A percentile compares a stretch with the other conserved stretches of the same genome.
Conservation (phyloP, 129 eudicot species). For the Chrysanthemum seticuspe region DNA sequence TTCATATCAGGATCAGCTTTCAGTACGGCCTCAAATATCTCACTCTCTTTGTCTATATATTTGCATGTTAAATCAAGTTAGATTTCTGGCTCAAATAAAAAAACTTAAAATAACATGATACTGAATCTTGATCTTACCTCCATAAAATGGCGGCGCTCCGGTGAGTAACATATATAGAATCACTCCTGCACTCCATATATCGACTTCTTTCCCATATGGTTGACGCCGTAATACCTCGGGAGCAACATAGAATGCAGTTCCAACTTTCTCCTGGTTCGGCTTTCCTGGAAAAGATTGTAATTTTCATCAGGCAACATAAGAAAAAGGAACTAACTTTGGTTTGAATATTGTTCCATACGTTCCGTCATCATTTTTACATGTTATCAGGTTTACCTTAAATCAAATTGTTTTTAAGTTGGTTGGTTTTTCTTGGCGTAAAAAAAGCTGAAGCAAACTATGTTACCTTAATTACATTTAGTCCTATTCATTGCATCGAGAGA, state of each 20-base stretch:
- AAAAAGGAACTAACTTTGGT: too few relatives aligned
- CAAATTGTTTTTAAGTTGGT: too few relatives aligned
- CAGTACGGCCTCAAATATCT: conserved; percentile 56
- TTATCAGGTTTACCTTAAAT: too few relatives aligned
- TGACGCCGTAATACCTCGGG: conserved; percentile 63
- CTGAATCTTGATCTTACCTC: too few relatives aligned
- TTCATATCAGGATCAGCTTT: neutral
- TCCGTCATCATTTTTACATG: too few relatives aligned
- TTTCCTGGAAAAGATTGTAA: conserved; percentile 25
- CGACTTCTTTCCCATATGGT: conserved; percentile 64
- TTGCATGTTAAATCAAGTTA: neutral
- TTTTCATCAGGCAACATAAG: neutral
- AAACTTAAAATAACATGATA: neutral
- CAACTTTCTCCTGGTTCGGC: conserved; percentile 59
- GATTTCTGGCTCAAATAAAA: neutral
- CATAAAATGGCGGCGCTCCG: too few relatives aligned
- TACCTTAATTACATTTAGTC: too few relatives aligned
- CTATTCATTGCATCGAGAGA: too few relatives aligned
- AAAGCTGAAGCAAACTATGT: too few relatives aligned
- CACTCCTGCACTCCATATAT: conserved; percentile 43
- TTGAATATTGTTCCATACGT: too few relatives aligned
- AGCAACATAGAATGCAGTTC: conserved; percentile 83
- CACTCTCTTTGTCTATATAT: conserved; percentile 56
- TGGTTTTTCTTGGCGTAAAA: too few relatives aligned
- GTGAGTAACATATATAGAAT: conserved; percentile 59